These are phyloP conservation scores for Phalaenopsis hybrid DNA, from an alignment of 116 monocot genomes.

Conservation along the genomic window DNA sequence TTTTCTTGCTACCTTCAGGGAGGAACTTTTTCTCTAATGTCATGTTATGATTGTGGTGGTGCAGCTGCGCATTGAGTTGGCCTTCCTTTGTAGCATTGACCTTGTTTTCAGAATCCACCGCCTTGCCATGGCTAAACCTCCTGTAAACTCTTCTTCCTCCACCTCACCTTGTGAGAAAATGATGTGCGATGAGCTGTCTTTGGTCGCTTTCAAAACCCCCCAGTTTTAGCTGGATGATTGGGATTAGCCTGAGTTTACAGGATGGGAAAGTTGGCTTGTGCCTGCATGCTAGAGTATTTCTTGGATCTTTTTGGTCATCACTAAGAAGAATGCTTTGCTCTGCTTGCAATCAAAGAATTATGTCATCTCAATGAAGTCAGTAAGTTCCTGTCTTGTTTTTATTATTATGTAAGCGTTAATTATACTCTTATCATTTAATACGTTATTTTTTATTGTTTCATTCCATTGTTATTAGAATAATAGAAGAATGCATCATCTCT, in stretches of 20 bases:
- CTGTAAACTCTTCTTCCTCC: not conserved
- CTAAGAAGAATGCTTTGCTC: not conserved
- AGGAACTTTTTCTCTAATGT: not conserved
- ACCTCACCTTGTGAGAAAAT: not conserved
- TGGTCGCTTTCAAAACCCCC: not conserved
- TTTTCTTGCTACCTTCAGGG: not conserved
- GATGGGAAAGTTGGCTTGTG: not conserved
- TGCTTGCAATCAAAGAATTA: not conserved
- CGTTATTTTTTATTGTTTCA: not conserved
- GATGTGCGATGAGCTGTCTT: not conserved
- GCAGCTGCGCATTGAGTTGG: not conserved
- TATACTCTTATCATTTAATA: not conserved
- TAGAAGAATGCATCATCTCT: not conserved
- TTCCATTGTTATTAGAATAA: not conserved
- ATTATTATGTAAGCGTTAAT: not conserved
- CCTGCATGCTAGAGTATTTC: not conserved
- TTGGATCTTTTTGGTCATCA: not conserved
- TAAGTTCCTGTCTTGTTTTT: not conserved
- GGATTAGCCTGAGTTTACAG: not conserved
- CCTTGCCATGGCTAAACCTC: not conserved
- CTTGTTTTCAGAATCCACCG: not conserved
- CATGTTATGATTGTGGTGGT: not conserved
- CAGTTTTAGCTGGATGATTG: not conserved
- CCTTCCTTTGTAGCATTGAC: not conserved
- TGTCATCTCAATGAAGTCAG: not conserved